Conservation (phyloP, 371 early-diverging fungal genomes). For the Mucor indicus region DNA sequence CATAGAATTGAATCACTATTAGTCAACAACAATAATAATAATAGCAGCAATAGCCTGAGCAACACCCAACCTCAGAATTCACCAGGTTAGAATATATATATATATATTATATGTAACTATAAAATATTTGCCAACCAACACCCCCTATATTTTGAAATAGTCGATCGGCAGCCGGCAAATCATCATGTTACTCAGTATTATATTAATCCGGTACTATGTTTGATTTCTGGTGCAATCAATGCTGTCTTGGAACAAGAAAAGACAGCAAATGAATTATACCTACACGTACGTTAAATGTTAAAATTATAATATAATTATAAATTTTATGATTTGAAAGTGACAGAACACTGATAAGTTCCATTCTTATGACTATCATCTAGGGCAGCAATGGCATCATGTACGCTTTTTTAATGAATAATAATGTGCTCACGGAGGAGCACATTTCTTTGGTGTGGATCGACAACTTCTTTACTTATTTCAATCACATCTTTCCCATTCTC, state of each 20-base stretch:
- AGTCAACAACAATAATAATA: too few species aligned
- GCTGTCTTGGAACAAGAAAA: constrained; percentile 2
- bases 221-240: constrained; percentile 8
- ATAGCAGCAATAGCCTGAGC: not conserved
- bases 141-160: too few species aligned
- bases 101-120: too few species aligned
- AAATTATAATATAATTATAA: not conserved
- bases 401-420: constrained; percentile 15
- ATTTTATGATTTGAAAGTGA: constrained; percentile 4
- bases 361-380: constrained; percentile 35
- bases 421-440: not conserved
- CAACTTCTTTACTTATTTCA: constrained; percentile 35
- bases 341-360: constrained; percentile 50
- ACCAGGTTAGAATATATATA: not conserved
- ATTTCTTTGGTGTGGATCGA: constrained; percentile 19
- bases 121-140: too few species aligned
- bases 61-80: not conserved
- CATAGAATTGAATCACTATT: constrained; percentile 67
- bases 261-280: constrained; percentile 1
- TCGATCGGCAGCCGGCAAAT: too few species aligned
- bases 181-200: too few species aligned
- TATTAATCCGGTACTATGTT: constrained; percentile 8
- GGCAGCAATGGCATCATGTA: constrained; percentile 34
- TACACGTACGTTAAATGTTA: constrained; percentile 28
- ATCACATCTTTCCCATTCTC: constrained; percentile 40